A percentile compares a stretch with the other conserved stretches of the same genome.
These are phyloP conservation scores for Saturnispora gosingensis DNA, from an alignment of 805 yeast species.

Conservation along the genomic window DNA sequence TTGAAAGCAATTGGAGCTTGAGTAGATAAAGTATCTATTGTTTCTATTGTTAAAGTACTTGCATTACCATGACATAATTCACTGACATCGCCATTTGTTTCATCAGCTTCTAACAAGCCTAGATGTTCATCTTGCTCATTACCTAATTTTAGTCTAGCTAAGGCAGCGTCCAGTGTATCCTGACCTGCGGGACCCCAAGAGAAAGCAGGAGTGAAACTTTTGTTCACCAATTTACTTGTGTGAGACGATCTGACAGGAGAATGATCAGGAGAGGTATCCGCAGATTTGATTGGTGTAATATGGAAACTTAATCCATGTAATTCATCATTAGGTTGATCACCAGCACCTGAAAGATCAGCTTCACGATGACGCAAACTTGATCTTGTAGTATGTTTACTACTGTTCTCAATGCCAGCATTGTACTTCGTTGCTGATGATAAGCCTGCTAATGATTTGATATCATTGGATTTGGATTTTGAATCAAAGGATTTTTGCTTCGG, in stretches of 20 bases:
- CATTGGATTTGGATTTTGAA: conserved; percentile 9
- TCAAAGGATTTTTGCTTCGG: not conserved
- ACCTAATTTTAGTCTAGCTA: not conserved
- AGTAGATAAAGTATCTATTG: conserved; percentile 6
- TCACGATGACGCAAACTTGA: not conserved
- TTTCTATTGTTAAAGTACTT: conserved; percentile 2
- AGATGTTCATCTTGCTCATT: not conserved
- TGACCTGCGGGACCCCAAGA: conserved; percentile 3
- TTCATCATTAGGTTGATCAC: conserved; percentile 10
- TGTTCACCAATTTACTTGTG: conserved; percentile 16
- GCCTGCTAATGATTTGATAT: conserved; percentile 4
- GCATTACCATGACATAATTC: not conserved
- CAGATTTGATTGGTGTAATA: conserved; percentile 23
- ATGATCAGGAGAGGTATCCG: conserved; percentile 18
- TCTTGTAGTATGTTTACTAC: not conserved
- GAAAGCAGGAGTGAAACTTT: conserved; percentile 19
- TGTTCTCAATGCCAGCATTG: not conserved
- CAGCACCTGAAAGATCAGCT: conserved; percentile 1
- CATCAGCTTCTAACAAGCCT: not conserved
- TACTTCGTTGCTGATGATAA: not conserved
- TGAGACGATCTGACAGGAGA: conserved; percentile 10
- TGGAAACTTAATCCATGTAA: conserved; percentile 22
- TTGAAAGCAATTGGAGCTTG: not conserved
- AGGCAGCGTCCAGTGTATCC: not conserved
- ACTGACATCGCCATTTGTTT: not conserved